Evolutionary conservation across 306 rosid genomes (phyloP).

Genomic region (Vachellia pachyceras): DNA sequence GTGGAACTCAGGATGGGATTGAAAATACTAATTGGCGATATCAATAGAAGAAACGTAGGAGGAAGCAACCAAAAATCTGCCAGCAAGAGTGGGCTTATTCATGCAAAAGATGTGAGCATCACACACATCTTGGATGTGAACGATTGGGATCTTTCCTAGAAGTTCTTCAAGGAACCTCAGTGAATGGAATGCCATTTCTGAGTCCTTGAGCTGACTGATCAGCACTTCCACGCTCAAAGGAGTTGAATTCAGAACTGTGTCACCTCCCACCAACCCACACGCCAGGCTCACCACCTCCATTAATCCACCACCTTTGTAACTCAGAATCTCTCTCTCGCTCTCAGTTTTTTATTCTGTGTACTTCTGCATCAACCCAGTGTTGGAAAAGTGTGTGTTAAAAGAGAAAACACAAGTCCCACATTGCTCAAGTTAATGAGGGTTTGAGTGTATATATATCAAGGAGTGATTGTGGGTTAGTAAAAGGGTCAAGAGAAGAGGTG

Average conservation of each 20-base stretch:
- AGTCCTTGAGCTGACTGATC: conserved; percentile 29
- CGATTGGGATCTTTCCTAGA: conserved; percentile 2
- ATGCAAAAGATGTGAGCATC: conserved; percentile 6
- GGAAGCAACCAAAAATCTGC: conserved; percentile 55
- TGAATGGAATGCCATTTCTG: not conserved
- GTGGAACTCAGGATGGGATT: conserved; percentile 45
- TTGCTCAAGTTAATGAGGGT: no score
- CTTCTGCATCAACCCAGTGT: conserved; percentile 30
- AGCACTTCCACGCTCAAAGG: not conserved
- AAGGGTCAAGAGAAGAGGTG: no score
- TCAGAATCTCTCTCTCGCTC: conserved; percentile 50
- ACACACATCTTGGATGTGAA: not conserved
- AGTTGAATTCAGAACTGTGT: conserved; percentile 26
- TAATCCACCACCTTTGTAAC: conserved; percentile 31
- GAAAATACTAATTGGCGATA: conserved; percentile 48
- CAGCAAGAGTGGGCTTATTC: conserved; percentile 47
- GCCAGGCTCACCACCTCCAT: conserved; percentile 57
- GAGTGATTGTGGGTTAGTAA: no score
- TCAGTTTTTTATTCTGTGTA: conserved; percentile 52
- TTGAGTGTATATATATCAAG: no score
- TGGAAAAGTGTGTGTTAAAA: no score
- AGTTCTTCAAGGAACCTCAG: not conserved
- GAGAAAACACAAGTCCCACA: no score
- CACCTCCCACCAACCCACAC: conserved; percentile 61
- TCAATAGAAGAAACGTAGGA: conserved; percentile 53